Conservation (phyloP, 208 protist genomes). For the Leishmania amazonensis region DNA sequence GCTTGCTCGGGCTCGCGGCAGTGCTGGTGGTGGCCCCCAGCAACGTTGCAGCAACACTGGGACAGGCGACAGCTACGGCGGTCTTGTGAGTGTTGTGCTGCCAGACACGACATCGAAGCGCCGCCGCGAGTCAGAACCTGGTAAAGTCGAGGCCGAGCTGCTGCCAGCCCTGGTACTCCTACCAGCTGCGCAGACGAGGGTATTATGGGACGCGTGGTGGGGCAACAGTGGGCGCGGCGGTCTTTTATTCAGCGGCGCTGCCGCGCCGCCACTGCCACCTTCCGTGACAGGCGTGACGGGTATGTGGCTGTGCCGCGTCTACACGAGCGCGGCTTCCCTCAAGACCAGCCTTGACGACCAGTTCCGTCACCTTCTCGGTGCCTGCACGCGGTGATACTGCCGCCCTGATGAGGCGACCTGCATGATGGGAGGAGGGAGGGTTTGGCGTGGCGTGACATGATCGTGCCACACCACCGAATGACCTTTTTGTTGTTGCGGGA, state of each 20-base stretch:
- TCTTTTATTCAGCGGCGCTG: neutral
- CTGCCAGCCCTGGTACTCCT: slow-evolving; percentile 18
- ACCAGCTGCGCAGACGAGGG: slow-evolving; percentile 15
- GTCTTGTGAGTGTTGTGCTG: slow-evolving; percentile 23
- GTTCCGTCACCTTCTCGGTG: slow-evolving; percentile 13
- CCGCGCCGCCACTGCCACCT: slow-evolving; percentile 1
- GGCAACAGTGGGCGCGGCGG: slow-evolving; percentile 2
- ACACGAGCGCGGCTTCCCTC: slow-evolving; percentile 12
- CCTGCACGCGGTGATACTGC: slow-evolving; percentile 4
- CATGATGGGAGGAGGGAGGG: neutral
- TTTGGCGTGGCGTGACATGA: neutral
- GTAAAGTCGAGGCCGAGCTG: slow-evolving; percentile 29
- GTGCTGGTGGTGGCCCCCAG: neutral
- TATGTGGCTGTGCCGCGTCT: slow-evolving; percentile 17
- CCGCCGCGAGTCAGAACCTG: neutral
- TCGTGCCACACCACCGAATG: neutral
- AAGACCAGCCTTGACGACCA: slow-evolving; percentile 18
- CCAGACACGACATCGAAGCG: neutral
- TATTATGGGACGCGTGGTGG: slow-evolving; percentile 30
- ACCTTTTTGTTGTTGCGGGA: neutral
- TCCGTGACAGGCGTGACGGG: slow-evolving; percentile 20
- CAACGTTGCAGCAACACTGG: neutral
- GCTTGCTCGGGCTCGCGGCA: neutral
- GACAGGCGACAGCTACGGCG: slow-evolving; percentile 2
- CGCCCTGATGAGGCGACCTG: neutral